These are phyloP conservation scores for Jimgerdemannia flammicorona DNA, from an alignment of 192 early-diverging fungal species.

Conservation along the genomic window DNA sequence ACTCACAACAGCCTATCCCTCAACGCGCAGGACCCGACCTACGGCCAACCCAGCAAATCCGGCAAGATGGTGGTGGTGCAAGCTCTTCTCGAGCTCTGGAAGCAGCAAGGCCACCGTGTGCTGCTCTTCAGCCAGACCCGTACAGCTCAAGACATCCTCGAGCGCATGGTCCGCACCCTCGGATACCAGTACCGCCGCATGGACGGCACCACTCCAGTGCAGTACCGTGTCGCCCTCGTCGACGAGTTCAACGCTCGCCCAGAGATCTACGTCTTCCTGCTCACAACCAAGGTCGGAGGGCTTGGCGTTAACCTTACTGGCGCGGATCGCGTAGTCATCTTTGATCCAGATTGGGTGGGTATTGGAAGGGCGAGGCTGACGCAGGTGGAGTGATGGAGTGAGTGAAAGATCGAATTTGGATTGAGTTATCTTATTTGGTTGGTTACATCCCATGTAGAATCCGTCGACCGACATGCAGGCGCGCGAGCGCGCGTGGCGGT, in stretches of 20 bases:
- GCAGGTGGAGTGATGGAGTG: no score
- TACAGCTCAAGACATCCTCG: slow-evolving; percentile 94
- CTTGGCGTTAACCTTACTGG: slow-evolving; percentile 94
- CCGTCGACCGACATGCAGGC: slow-evolving; percentile 96
- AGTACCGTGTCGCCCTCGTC: slow-evolving; percentile 76
- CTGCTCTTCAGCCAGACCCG: slow-evolving; percentile 94
- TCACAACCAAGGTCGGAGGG: slow-evolving; percentile 98
- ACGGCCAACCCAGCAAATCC: slow-evolving; percentile 59
- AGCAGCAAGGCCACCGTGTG: slow-evolving; percentile 74
- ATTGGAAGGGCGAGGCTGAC: neutral
- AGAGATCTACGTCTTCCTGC: slow-evolving; percentile 80
- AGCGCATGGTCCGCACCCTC: slow-evolving; percentile 60
- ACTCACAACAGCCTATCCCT: neutral
- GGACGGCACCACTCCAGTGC: slow-evolving; percentile 95
- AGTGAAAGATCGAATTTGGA: neutral
- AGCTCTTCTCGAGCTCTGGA: slow-evolving; percentile 83
- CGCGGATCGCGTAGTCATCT: slow-evolving; percentile 91
- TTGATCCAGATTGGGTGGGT: slow-evolving; percentile 90
- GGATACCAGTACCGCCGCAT: slow-evolving; percentile 77
- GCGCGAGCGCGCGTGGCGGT: slow-evolving; percentile 90
- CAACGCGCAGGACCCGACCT: slow-evolving; percentile 43
- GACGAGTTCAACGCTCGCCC: slow-evolving; percentile 77
- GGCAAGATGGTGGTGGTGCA: slow-evolving; percentile 93
- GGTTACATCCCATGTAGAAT: slow-evolving; percentile 41
- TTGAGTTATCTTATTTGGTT: neutral